Base-by-base conservation (phyloP, 108 stramenopile species). In the Pseudonitzschia pungens region DNA sequence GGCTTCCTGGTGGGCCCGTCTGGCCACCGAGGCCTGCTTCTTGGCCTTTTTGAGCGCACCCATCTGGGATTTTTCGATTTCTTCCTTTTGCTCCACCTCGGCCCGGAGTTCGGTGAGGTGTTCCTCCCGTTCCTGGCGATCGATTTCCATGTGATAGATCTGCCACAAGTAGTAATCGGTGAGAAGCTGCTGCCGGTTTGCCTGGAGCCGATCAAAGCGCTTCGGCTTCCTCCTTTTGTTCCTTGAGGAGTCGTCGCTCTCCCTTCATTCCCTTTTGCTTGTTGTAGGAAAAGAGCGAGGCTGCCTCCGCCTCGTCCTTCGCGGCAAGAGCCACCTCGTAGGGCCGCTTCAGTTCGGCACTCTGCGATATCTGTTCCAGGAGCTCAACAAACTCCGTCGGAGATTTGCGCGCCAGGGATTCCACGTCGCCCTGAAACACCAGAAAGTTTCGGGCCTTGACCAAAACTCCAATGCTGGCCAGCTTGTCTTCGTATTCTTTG, bases 391-490 rank as follows among this genome's bases (percentile, higher is more conserved):
- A 83, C 72, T 98, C 93, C 70, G 85, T 83, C 12, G 98, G 97
- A 40, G 87, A 82, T 78, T 97, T 98, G 26, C 91, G 82, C 0
- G 98, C 98, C 75, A 99, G 85, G 51, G 86, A 81, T 78, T 99
- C 98, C 27, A 99, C 98, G 80, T 99, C 99, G 18, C 99, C 99
- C 72, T 97, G 97, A 82, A 99, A 99, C 22, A 99, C 98, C 26
- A 99, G 78, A 80, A 99, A 99, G 83, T 99, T 99, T n/a, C 98
- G 85, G 5, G 97, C 97, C 75, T 97, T 97, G 74, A 97, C 86
- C 57, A 98, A 81, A 14, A 99, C 97, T n/a, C 98, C 98, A 76
- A 99, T 98, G 16, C 84, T 71, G 16, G 82, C 88, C 55, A 96
- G 83, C 14, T 79, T 80, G 3, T 77, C 64, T 79, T 97, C 97